Conservation (phyloP, 352 stramenopile species). For the Phytophthora lateralis region DNA sequence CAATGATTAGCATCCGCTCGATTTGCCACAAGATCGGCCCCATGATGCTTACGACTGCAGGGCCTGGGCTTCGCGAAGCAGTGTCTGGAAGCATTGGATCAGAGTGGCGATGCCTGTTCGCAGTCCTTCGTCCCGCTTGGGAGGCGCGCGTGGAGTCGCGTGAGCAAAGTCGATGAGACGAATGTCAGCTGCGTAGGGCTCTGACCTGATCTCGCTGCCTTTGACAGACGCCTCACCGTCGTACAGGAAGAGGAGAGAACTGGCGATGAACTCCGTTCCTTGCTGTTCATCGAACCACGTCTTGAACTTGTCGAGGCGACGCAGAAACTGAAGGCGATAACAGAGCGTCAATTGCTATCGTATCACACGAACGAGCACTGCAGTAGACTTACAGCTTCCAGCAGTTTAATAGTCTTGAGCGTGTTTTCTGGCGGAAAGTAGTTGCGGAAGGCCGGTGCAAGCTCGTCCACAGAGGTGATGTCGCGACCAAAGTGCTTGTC, state of each 20-base stretch:
- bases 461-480: slow-evolving; percentile 55
- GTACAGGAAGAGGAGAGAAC: slow-evolving; percentile 95
- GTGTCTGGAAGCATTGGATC: slow-evolving; percentile 53
- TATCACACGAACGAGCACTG: not conserved
- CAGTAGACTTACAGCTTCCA: slow-evolving; percentile 47
- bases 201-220: not conserved
- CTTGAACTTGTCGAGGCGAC: slow-evolving; percentile 62
- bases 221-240: slow-evolving; percentile 54
- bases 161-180: slow-evolving; percentile 90
- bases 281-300: slow-evolving; percentile 84
- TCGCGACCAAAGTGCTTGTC: slow-evolving; percentile 89
- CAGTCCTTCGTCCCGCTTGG: slow-evolving; percentile 61
- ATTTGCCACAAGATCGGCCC: slow-evolving; percentile 6
- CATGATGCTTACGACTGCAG: not conserved
- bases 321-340: slow-evolving; percentile 57
- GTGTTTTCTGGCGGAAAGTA: slow-evolving; percentile 74
- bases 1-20: not conserved
- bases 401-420: slow-evolving; percentile 36
- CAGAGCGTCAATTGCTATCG: slow-evolving; percentile 1
- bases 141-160: slow-evolving; percentile 33
- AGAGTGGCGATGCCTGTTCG: slow-evolving; percentile 58
- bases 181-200: slow-evolving; percentile 48
- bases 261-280: slow-evolving; percentile 91
- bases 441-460: slow-evolving; percentile 69
- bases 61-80: slow-evolving; percentile 30